Evolutionary conservation across 495 filamentous ascomycete species (phyloP).

Genomic region (Talaromyces borbonicus): DNA sequence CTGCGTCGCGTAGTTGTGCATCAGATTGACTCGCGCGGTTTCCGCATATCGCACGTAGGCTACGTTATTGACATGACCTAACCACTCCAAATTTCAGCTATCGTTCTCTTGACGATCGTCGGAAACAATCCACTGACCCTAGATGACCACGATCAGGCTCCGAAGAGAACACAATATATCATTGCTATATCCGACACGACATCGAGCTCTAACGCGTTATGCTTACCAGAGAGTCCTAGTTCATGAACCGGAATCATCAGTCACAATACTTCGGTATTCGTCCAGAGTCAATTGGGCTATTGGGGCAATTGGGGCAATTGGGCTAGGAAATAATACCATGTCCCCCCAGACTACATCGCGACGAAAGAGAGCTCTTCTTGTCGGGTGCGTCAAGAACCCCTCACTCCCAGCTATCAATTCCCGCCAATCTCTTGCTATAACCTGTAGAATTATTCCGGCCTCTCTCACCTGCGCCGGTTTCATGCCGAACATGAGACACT

Average conservation of each 20-base stretch:
- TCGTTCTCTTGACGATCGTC: no score
- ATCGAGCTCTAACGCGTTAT: neutral
- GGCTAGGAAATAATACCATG: slow-evolving; percentile 50
- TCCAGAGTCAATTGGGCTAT: no score
- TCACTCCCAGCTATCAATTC: slow-evolving; percentile 67
- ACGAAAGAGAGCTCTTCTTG: slow-evolving; percentile 55
- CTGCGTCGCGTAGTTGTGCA: slow-evolving; percentile 59
- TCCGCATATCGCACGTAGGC: slow-evolving; percentile 80
- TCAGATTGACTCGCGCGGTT: slow-evolving; percentile 75
- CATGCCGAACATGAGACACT: slow-evolving; percentile 75
- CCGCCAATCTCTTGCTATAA: slow-evolving; percentile 66
- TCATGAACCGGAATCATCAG: slow-evolving; percentile 7
- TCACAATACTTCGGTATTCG: no score
- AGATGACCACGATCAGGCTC: neutral
- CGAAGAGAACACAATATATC: neutral
- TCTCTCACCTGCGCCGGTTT: slow-evolving; percentile 46
- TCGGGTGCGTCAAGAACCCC: slow-evolving; percentile 63
- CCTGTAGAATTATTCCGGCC: slow-evolving; percentile 50
- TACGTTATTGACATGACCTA: slow-evolving; percentile 84
- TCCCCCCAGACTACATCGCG: slow-evolving; percentile 83
- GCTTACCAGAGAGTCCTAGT: slow-evolving; percentile 50
- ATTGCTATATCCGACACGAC: neutral
- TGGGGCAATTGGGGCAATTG: no score
- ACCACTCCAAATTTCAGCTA: no score
- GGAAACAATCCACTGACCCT: neutral